Conservation (phyloP, 257 asterid genomes). For the Fraxinus cuspidata region DNA sequence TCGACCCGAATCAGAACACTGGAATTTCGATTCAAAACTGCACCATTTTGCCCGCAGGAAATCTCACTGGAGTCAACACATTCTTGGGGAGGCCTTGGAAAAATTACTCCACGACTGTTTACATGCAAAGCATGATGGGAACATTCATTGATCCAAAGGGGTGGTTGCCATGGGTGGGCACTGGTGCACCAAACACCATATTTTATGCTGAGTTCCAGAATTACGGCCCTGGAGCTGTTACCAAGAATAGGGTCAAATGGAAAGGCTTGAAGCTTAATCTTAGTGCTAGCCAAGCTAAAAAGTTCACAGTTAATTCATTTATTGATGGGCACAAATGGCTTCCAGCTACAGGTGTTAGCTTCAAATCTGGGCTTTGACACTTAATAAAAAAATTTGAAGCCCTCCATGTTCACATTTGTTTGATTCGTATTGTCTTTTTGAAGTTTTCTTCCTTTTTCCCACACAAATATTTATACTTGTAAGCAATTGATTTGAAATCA, state of each 20-base stretch:
- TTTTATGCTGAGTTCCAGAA: constrained; percentile 71
- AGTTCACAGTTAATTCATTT: constrained; percentile 64
- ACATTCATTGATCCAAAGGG: constrained; percentile 60
- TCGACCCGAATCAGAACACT: constrained; percentile 56
- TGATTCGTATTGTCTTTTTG: neutral
- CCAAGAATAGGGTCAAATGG: constrained; percentile 73
- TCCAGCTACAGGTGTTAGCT: constrained; percentile 47
- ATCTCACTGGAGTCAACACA: constrained; percentile 53
- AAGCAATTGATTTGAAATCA: neutral
- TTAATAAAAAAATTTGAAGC: neutral
- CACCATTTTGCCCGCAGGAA: constrained; percentile 48
- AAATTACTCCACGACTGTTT: constrained; percentile 70
- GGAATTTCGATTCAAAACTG: constrained; percentile 83
- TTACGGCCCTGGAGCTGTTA: constrained; percentile 60
- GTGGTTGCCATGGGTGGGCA: constrained; percentile 92
- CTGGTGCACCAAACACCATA: constrained; percentile 64
- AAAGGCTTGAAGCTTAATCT: constrained; percentile 67
- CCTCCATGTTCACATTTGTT: neutral
- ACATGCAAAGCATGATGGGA: constrained; percentile 41
- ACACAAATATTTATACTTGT: neutral
- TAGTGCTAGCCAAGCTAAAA: constrained; percentile 38
- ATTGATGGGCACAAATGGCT: constrained; percentile 66
- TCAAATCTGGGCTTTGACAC: constrained; percentile 59
- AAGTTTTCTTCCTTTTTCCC: neutral
- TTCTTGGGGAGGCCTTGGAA: constrained; percentile 93